Percentiles rank a stretch among this genome's conserved stretches.
These are phyloP conservation scores for Zalaria sp. DNA, from an alignment of 2,329 filamentous ascomycete genomes.

Conservation along the genomic window DNA sequence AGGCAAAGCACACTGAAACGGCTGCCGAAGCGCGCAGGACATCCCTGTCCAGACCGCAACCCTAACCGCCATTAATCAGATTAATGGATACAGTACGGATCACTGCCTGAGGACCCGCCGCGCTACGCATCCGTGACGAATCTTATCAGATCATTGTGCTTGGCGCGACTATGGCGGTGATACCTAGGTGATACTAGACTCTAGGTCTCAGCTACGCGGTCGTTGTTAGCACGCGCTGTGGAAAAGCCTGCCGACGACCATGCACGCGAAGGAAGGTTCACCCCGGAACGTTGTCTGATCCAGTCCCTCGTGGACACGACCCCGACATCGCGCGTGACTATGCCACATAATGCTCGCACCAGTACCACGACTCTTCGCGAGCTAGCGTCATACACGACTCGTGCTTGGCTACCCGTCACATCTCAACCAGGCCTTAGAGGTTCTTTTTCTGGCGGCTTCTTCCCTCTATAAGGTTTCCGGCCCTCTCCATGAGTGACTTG, in stretches of 20 bases:
- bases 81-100: too few relatives aligned
- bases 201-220: not conserved
- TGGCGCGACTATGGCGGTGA: too few relatives aligned
- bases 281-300: not conserved
- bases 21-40: not conserved
- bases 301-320: not conserved
- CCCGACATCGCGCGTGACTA: not conserved
- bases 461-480: not conserved
- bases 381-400: not conserved
- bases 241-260: not conserved
- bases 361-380: not conserved
- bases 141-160: not conserved
- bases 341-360: not conserved
- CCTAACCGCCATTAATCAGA: not conserved
- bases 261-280: not conserved
- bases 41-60: not conserved
- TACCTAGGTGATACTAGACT: not conserved
- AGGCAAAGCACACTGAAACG: not conserved
- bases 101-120: not conserved
- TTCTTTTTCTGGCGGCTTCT: slow-evolving; percentile 1
- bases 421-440: slow-evolving; percentile 1
- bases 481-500: not conserved
- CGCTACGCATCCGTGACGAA: not conserved
- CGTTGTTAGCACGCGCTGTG: not conserved
- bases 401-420: slow-evolving; percentile 1